These are phyloP conservation scores for Thinopyrum elongatum DNA, from an alignment of 176 grass and related monocot genomes.

Conservation along the genomic window DNA sequence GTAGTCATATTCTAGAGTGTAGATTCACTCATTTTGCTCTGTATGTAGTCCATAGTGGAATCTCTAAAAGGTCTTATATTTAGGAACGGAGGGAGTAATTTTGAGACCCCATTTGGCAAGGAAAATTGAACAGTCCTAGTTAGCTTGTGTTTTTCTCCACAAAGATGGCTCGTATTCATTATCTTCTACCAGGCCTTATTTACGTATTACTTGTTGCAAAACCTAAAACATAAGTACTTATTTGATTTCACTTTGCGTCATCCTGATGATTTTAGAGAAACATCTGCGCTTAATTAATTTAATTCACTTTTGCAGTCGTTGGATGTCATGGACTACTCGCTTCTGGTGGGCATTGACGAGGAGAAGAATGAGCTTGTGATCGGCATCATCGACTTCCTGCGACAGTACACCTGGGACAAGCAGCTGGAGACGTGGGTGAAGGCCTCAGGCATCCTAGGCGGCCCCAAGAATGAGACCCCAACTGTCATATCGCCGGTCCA, in stretches of 20 bases:
- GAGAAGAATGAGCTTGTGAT: conserved; percentile 74
- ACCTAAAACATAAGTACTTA: background rate
- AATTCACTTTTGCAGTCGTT: conserved; percentile 45
- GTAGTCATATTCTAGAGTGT: too few relatives aligned
- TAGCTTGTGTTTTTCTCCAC: conserved; percentile 1
- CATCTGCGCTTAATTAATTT: background rate
- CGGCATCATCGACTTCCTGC: conserved; percentile 89
- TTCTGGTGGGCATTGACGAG: conserved; percentile 74
- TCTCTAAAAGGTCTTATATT: too few relatives aligned
- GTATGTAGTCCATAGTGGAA: too few relatives aligned
- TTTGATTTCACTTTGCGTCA: background rate
- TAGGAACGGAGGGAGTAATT: background rate
- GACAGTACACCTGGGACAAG: conserved; percentile 96
- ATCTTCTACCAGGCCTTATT: background rate
- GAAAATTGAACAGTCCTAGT: background rate
- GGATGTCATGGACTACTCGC: conserved; percentile 91
- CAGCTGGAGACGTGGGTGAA: conserved; percentile 97
- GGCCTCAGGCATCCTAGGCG: conserved; percentile 82
- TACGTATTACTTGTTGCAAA: background rate
- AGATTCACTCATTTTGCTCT: too few relatives aligned
- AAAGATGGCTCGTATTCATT: background rate
- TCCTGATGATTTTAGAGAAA: conserved; percentile 1
- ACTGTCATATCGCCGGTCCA: conserved; percentile 78
- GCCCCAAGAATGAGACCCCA: conserved; percentile 67
- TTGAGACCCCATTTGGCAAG: background rate